These are phyloP conservation scores for Podaxis sp. DNA, from an alignment of 768 basidiomycete genomes.

Conservation along the genomic window DNA sequence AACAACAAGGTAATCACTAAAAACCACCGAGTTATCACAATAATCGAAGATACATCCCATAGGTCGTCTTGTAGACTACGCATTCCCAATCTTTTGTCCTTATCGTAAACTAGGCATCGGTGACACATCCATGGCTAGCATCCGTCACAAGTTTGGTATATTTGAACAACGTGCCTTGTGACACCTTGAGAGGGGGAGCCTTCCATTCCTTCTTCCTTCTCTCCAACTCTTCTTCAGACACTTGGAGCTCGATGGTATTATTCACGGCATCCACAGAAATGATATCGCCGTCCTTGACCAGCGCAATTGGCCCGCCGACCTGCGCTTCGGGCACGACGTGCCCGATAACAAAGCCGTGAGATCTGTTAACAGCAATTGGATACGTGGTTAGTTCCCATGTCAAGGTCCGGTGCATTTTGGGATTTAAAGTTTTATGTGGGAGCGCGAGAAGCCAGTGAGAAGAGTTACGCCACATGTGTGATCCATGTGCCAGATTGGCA, in stretches of 20 bases:
- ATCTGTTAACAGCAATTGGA: slow-evolving; percentile 46
- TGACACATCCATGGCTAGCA: slow-evolving; percentile 91
- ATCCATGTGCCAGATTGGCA: not conserved
- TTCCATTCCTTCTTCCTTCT: slow-evolving; percentile 72
- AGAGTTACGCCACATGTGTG: not conserved
- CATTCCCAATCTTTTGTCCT: not conserved
- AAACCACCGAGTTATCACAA: not conserved
- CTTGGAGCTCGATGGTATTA: slow-evolving; percentile 78
- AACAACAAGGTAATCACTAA: not conserved
- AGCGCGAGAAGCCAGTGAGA: not conserved
- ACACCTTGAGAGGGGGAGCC: slow-evolving; percentile 82
- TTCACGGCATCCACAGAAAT: slow-evolving; percentile 88
- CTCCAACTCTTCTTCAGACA: slow-evolving; percentile 79
- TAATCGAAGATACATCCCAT: not conserved
- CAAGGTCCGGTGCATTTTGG: not conserved
- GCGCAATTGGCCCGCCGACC: slow-evolving; percentile 89
- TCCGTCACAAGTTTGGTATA: slow-evolving; percentile 87
- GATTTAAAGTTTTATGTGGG: slow-evolving; percentile 1
- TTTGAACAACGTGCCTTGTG: slow-evolving; percentile 83
- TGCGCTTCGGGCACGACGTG: slow-evolving; percentile 98
- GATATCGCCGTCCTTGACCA: slow-evolving; percentile 84
- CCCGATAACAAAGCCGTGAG: slow-evolving; percentile 95
- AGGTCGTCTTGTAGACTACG: not conserved
- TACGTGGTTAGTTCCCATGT: not conserved
- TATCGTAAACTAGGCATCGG: slow-evolving; percentile 56